Evolutionary conservation across 495 filamentous ascomycete species (phyloP), one percentile per base, ranked within the genome.

Genomic region (Penicillium salamii): DNA sequence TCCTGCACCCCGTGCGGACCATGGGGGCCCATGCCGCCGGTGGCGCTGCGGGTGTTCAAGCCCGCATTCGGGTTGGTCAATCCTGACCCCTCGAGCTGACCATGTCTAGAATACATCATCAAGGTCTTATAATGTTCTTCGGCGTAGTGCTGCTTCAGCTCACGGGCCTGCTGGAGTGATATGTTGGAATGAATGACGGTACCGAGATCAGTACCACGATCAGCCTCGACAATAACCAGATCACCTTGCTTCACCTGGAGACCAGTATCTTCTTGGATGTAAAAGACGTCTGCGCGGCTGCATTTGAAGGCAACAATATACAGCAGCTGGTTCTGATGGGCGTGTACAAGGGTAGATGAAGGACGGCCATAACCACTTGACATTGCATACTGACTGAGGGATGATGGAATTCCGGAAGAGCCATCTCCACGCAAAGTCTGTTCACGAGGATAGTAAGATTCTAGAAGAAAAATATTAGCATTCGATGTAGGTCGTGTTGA

Each of bases 231-330:
- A 53, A 97, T 96, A 42, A 98, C 95, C 45, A 97, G 71, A 63
- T 98, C 93, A 26, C 95, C 95, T 23, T 80, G 80, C 50, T 90
- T 92, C 43, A 96, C 87, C 42, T 88, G 87, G 21, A 98, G 77
- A 2, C 95, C 95, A 11, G 91, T 97, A 36, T 90, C 90, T 65
- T 96, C 91, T 65, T 93, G 91, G 45, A 96, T 87, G 65, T 95
- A 96, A 65, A 97, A 98, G 15, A 97, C 89, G 58, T 97, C 95
- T 36, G 90, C 90, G 47, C 93, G 84, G 18, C 86, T 85, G 61
- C 90, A 95, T 62, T 98, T 98, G 77, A 98, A 98, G 3, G 91
- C 85, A 19, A 98, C 92, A 35, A 97, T 85, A 66, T 91, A 92
- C 28, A 96, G 72, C n/a, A 87, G 77, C 63, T 93, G 89, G 54